These are phyloP conservation scores for Ophiobolus disseminans DNA, from an alignment of 2,329 filamentous ascomycete species.

Conservation along the genomic window DNA sequence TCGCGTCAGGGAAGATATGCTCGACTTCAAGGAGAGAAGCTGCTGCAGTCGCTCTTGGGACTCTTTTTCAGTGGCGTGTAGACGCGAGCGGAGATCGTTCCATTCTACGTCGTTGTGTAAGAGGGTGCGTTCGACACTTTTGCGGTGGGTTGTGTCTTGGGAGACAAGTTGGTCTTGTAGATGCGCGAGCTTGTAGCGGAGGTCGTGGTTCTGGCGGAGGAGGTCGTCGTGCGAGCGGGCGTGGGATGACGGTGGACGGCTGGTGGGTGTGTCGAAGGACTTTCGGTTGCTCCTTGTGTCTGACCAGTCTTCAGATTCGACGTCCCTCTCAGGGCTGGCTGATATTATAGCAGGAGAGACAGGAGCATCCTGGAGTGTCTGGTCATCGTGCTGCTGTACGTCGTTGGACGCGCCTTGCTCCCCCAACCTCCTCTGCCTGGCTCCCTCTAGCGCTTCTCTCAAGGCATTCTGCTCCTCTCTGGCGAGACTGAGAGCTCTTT, in stretches of 20 bases:
- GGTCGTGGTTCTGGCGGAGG: conserved; percentile 29
- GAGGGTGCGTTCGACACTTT: conserved; percentile 14
- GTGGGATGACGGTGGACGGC: neutral
- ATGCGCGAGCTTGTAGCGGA: conserved; percentile 31
- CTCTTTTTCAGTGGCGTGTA: conserved; percentile 61
- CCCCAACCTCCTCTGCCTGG: conserved; percentile 26
- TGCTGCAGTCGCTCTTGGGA: conserved; percentile 63
- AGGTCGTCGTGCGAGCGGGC: conserved; percentile 17
- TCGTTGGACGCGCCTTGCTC: conserved; percentile 28
- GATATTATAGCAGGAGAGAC: conserved; percentile 3
- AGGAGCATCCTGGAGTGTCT: conserved; percentile 7
- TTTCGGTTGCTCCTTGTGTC: neutral
- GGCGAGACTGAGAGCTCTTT: conserved; percentile 31
- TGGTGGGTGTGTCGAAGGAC: neutral
- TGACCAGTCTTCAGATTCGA: neutral
- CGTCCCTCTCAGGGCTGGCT: neutral
- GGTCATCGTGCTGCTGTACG: conserved; percentile 23
- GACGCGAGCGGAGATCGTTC: conserved; percentile 35
- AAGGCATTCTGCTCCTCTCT: conserved; percentile 32
- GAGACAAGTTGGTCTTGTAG: conserved; percentile 34
- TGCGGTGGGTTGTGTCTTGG: conserved; percentile 21
- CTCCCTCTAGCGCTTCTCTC: conserved; percentile 33
- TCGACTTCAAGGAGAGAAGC: conserved; percentile 72
- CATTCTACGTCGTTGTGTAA: conserved; percentile 27
- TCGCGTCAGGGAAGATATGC: conserved; percentile 71